phyloP scores from a whole-genome alignment of 805 yeast genomes.

The Yueomyces sp. region DNA sequence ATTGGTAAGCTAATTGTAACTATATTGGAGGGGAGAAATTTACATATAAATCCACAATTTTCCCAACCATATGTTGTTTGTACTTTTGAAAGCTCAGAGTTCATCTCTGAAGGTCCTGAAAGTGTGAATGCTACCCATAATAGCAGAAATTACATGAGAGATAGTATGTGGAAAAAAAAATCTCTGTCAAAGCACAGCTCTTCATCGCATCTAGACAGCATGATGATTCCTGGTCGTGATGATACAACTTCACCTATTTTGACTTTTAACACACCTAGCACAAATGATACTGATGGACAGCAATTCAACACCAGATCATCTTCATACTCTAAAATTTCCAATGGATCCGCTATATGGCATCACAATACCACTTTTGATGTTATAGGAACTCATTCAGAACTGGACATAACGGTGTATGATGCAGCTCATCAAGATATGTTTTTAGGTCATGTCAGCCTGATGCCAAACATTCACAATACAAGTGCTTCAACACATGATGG shows the following conservation, averaged over 20 bases:
- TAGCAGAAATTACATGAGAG: constrained; percentile 8
- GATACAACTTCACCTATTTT: background rate
- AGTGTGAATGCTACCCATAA: constrained; percentile 13
- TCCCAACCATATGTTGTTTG: constrained; percentile 83
- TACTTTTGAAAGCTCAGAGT: constrained; percentile 84
- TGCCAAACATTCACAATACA: constrained; percentile 34
- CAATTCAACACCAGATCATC: background rate
- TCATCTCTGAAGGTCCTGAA: constrained; percentile 70
- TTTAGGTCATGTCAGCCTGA: constrained; percentile 69
- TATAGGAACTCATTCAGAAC: constrained; percentile 66
- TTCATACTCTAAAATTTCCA: background rate
- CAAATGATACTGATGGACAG: constrained; percentile 1
- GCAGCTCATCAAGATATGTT: constrained; percentile 69
- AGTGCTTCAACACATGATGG: constrained; percentile 21
- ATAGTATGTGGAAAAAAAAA: constrained; percentile 18
- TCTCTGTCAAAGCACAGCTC: constrained; percentile 33
- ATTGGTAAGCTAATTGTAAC: constrained; percentile 75
- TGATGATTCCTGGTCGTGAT: constrained; percentile 1
- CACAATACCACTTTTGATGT: constrained; percentile 91
- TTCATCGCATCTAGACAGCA: constrained; percentile 29
- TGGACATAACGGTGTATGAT: constrained; percentile 87
- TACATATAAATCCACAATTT: constrained; percentile 39
- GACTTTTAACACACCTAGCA: background rate
- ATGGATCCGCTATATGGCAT: constrained; percentile 67
- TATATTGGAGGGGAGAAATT: constrained; percentile 66